phyloP scores from a whole-genome alignment of 495 filamentous ascomycete genomes.

The Neurospora sp. region DNA sequence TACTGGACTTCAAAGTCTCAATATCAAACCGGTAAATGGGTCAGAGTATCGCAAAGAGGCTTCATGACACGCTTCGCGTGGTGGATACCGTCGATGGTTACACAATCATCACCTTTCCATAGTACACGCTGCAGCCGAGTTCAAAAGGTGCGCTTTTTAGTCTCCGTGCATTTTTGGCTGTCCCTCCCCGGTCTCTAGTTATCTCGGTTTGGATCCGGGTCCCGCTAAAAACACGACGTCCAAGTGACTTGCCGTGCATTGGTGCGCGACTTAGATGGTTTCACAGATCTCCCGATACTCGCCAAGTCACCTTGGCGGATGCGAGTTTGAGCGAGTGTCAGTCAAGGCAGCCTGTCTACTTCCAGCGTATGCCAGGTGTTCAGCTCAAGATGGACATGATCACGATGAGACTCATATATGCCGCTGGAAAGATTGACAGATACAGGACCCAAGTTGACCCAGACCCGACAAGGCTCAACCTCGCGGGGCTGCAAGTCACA shows the following conservation, averaged over 20 bases:
- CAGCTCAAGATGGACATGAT: neutral
- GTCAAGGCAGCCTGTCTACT: neutral
- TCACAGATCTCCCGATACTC: neutral
- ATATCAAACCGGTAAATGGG: neutral
- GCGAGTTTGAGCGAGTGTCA: neutral
- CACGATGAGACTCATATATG: neutral
- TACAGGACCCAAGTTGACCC: neutral
- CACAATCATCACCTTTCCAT: neutral
- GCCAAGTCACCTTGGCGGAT: neutral
- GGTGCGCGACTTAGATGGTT: neutral
- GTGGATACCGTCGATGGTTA: slow-evolving; percentile 8
- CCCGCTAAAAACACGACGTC: neutral
- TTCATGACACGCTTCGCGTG: neutral
- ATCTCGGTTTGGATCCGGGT: neutral
- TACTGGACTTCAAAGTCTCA: neutral
- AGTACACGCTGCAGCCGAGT: neutral
- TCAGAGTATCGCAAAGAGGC: neutral
- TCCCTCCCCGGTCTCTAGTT: neutral
- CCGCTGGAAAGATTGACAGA: neutral
- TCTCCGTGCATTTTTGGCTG: neutral
- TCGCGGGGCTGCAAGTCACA: too few species aligned
- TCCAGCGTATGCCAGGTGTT: neutral
- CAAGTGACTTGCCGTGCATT: neutral
- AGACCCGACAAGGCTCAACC: too few species aligned
- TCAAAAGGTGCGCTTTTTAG: neutral